These are phyloP conservation scores for Exophiala dermatitidis DNA, from an alignment of 2,329 filamentous ascomycete species.

Conservation along the genomic window DNA sequence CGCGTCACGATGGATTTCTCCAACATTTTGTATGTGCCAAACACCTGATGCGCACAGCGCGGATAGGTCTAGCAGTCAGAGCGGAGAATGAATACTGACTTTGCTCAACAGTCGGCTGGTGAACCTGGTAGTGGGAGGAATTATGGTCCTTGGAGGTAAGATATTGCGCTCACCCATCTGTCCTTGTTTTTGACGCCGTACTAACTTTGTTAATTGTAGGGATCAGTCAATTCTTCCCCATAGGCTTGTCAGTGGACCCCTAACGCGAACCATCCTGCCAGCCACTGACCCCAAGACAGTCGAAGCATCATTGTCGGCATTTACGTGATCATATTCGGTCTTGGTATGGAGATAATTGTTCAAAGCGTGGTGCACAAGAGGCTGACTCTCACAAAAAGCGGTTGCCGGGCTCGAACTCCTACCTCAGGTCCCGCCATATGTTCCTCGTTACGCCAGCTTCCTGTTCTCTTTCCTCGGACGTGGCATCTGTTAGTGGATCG, in stretches of 20 bases:
- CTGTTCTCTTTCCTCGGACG: slow-evolving; percentile 96
- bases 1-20: slow-evolving; percentile 71
- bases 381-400: slow-evolving; percentile 40
- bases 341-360: slow-evolving; percentile 49
- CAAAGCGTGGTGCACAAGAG: background rate
- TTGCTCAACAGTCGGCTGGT: slow-evolving; percentile 67
- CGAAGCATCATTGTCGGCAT: slow-evolving; percentile 69
- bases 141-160: slow-evolving; percentile 78
- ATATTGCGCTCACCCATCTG: slow-evolving; percentile 4
- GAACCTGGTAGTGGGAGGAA: slow-evolving; percentile 78
- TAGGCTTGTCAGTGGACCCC: slow-evolving; percentile 29
- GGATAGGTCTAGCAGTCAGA: background rate
- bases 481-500: slow-evolving; percentile 69
- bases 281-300: slow-evolving; percentile 37
- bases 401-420: slow-evolving; percentile 76
- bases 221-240: slow-evolving; percentile 43
- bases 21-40: slow-evolving; percentile 70
- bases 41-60: background rate
- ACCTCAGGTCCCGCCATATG: slow-evolving; percentile 74
- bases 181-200: slow-evolving; percentile 28
- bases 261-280: background rate
- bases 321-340: slow-evolving; percentile 87
- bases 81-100: slow-evolving; percentile 4
- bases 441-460: slow-evolving; percentile 91
- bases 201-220: slow-evolving; percentile 21